Evolutionary conservation across 2,329 filamentous ascomycete genomes (phyloP), one percentile per base, ranked within the genome.

Genomic region (Penicillium sp.): DNA sequence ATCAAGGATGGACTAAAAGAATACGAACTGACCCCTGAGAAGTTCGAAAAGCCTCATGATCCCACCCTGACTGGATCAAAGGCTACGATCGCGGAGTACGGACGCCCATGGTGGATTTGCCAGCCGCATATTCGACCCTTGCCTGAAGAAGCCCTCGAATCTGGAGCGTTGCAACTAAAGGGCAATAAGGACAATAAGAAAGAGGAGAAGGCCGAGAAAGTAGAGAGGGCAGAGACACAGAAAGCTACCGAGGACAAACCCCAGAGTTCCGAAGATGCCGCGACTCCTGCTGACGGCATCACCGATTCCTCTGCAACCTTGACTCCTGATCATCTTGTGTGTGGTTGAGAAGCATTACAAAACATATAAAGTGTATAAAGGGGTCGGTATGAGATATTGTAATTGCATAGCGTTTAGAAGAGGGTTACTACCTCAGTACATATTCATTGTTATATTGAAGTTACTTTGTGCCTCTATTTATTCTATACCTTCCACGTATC

Each of bases 101-200:
- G 87, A 72, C 79, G 92, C 62, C 93, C 93, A 1, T 97, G 88
- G 85, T 97, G 92, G 91, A 83, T 96, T 4, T 92, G 88, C 52
- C 93, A 98, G 77, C 89, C 93, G 4, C 91, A 96, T 67, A 84
- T 97, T 7, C 81, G 93, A 55, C 93, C 92, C 42, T 73, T 97
- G 68, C 95, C 95, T 0, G 90, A 89, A 65, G 93, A 98, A 77
- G 95, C 95, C 2, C 69, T 95, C 62, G 88, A 88, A 61, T 92
- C 91, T 72, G 93, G 93, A 0, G 88, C 90, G 2, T 82, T 96
- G 72, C 84, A 82, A 56, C 72, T 88, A 60, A 91, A 87, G 67
- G 93, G 92, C 78, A 58, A 67, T 19, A 59, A 64, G n/a, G 21
- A 58, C 6, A 56, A 50, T 21, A 47, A 57, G 3, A 42, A 6